These are phyloP conservation scores for Mastigamoeba balamuthi DNA, from an alignment of 78 protist genomes.

Conservation along the genomic window DNA sequence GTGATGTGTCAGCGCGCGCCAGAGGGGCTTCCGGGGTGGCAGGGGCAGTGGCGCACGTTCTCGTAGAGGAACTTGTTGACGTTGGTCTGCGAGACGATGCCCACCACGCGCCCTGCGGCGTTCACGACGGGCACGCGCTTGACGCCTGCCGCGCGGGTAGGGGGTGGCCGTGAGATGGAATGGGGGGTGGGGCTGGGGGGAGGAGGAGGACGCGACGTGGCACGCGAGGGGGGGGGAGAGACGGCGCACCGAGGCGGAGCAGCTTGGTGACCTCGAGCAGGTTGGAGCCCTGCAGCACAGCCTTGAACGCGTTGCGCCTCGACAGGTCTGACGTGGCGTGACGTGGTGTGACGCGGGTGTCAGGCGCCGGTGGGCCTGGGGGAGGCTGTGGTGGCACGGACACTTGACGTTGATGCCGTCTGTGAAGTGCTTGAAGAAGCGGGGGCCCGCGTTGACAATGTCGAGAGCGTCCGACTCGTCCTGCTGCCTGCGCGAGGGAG, in stretches of 20 bases:
- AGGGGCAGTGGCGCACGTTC: no score
- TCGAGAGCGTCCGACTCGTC: constrained; percentile 7
- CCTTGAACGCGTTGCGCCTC: constrained; percentile 14
- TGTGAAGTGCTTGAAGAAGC: constrained; percentile 10
- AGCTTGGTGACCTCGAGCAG: neutral
- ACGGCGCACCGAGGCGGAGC: no score
- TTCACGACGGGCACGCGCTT: constrained; percentile 15
- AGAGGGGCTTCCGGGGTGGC: no score
- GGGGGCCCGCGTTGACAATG: constrained; percentile 20
- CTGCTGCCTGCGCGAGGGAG: no score
- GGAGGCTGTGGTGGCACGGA: no score
- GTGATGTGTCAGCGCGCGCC: no score
- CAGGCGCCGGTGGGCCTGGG: no score
- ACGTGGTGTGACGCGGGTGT: no score
- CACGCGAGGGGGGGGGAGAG: no score
- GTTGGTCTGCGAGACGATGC: constrained; percentile 18
- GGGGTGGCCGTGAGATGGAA: neutral
- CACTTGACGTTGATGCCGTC: constrained; percentile 25
- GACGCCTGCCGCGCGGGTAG: no score
- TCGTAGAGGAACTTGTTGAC: constrained; percentile 6
- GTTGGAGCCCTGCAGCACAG: neutral
- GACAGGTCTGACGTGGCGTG: no score
- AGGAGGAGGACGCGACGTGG: no score
- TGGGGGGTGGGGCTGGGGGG: neutral
- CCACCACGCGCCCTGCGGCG: neutral